These are phyloP conservation scores for Sextonia rubra DNA, from an alignment of 164 flowering plant species.

Conservation along the genomic window DNA sequence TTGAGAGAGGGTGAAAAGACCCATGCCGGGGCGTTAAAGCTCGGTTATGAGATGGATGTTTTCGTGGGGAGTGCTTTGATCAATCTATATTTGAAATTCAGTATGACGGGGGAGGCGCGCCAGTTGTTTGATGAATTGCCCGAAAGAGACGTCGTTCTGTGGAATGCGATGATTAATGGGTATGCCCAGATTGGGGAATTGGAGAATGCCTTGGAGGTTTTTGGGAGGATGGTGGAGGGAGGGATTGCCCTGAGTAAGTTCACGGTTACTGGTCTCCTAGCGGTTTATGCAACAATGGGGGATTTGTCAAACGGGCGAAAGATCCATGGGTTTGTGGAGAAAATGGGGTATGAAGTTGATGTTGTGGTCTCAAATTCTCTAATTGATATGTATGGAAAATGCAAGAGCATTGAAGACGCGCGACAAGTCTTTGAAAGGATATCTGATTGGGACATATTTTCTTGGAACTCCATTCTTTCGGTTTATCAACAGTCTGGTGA, in stretches of 20 bases:
- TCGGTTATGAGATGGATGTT: constrained; percentile 17
- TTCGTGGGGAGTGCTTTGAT: constrained; percentile 27
- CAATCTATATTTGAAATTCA: constrained; percentile 27
- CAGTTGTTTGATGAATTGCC: constrained; percentile 28
- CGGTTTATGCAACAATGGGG: constrained; percentile 33
- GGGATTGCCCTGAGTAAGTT: constrained; percentile 40
- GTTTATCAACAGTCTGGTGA: constrained; percentile 53
- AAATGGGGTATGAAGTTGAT: constrained; percentile 42
- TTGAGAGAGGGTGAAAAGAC: constrained; percentile 35
- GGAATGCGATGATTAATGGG: constrained; percentile 72
- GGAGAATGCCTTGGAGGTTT: constrained; percentile 37
- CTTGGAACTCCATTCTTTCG: constrained; percentile 69
- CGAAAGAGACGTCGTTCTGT: constrained; percentile 52
- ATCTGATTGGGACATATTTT: constrained; percentile 40
- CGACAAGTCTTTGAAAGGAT: constrained; percentile 38
- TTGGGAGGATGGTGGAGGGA: constrained; percentile 36
- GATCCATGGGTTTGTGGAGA: constrained; percentile 48
- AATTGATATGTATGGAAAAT: constrained; percentile 75
- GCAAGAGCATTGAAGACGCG: constrained; percentile 40
- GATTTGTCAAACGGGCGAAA: constrained; percentile 39
- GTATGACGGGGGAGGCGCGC: constrained; percentile 15
- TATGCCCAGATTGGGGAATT: constrained; percentile 46
- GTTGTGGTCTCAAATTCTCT: constrained; percentile 47
- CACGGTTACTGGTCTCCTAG: constrained; percentile 53
- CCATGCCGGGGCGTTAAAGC: constrained; percentile 38